Conservation (phyloP, 805 yeast species). For the Candida pini region DNA sequence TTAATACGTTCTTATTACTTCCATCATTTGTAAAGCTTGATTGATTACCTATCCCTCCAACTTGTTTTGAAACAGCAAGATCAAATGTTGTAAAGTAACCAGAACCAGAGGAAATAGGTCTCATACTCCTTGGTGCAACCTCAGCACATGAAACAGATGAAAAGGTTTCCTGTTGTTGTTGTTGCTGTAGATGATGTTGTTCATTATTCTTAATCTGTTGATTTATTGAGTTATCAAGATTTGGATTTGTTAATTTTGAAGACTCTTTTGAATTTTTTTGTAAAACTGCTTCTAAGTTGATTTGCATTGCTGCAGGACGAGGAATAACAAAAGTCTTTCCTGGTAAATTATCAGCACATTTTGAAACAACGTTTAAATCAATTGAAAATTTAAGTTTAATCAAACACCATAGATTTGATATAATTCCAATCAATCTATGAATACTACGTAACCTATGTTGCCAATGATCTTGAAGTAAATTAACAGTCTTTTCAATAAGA, state of each 20-base stretch:
- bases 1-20: background rate
- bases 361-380: conserved; percentile 2
- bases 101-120: too few relatives aligned
- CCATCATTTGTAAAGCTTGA: background rate
- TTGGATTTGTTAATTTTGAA: background rate
- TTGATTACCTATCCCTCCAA: too few relatives aligned
- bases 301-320: conserved; percentile 1
- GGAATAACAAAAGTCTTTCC: conserved; percentile 4
- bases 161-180: conserved; percentile 1
- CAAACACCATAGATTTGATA: conserved; percentile 20
- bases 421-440: conserved; percentile 16
- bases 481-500: conserved; percentile 17
- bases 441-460: conserved; percentile 20
- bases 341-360: background rate
- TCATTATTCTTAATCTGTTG: too few relatives aligned
- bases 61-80: too few relatives aligned
- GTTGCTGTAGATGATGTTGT: background rate
- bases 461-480: conserved; percentile 18
- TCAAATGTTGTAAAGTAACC: too few relatives aligned
- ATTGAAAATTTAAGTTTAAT: conserved; percentile 16
- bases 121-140: conserved; percentile 19
- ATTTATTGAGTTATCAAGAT: background rate
- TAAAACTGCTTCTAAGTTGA: background rate
- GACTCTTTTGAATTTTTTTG: background rate
- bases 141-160: conserved; percentile 18